A percentile compares a stretch with the other conserved stretches of the same genome.
These are phyloP conservation scores for Blakeslea trispora DNA, from an alignment of 371 early-diverging fungal genomes.

Conservation along the genomic window DNA sequence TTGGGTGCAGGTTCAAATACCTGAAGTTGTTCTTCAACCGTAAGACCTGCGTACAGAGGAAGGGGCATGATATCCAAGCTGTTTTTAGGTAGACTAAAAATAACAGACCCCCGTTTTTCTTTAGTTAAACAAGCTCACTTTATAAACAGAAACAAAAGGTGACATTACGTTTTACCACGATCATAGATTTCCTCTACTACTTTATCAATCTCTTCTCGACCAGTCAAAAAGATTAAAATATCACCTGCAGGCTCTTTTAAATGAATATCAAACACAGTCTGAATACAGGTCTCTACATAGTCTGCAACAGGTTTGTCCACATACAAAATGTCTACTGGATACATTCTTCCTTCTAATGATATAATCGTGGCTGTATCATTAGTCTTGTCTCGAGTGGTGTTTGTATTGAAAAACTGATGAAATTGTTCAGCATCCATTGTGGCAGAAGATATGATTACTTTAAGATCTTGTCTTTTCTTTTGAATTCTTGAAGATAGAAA, in stretches of 20 bases:
- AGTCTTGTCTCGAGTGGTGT: constrained; percentile 26
- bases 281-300: constrained; percentile 64
- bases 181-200: constrained; percentile 58
- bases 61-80: constrained; percentile 44
- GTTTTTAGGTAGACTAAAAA: too few species aligned
- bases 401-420: constrained; percentile 61
- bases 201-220: constrained; percentile 81
- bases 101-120: too few species aligned
- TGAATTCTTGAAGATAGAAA: constrained; percentile 83
- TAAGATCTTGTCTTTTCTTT: constrained; percentile 64
- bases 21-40: constrained; percentile 68
- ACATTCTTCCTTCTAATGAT: constrained; percentile 73
- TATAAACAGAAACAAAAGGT: too few species aligned
- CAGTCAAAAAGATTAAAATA: constrained; percentile 86
- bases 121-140: too few species aligned
- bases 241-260: constrained; percentile 68
- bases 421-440: constrained; percentile 74
- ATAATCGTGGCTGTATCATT: constrained; percentile 65
- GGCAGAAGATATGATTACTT: constrained; percentile 80
- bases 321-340: constrained; percentile 74
- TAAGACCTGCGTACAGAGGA: constrained; percentile 78
- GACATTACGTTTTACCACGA: constrained; percentile 56
- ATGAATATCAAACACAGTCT: constrained; percentile 71
- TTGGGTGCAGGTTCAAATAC: constrained; percentile 62
- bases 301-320: constrained; percentile 54